These are phyloP conservation scores for Cryptococcus hybrid DNA, from an alignment of 1,284 basidiomycete species.

Conservation along the genomic window DNA sequence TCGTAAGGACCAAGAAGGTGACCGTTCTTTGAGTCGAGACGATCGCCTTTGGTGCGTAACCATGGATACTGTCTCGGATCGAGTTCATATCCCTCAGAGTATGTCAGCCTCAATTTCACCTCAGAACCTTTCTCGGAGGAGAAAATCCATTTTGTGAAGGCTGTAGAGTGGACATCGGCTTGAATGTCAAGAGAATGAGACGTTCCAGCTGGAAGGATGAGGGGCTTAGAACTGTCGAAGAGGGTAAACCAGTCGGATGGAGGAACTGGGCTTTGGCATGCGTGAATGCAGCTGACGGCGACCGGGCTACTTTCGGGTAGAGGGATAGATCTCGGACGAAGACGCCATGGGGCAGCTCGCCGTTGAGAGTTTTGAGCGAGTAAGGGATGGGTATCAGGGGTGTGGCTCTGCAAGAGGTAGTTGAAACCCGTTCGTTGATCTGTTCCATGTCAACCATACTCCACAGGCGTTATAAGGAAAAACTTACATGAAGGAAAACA, in stretches of 20 bases:
- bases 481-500: slow-evolving; percentile 29
- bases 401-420: background rate
- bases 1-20: slow-evolving; percentile 25
- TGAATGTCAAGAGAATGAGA: slow-evolving; percentile 18
- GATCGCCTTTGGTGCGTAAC: slow-evolving; percentile 26
- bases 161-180: slow-evolving; percentile 28
- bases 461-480: background rate
- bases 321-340: slow-evolving; percentile 22
- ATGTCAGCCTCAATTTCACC: slow-evolving; percentile 21
- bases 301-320: slow-evolving; percentile 17
- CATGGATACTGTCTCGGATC: slow-evolving; percentile 22
- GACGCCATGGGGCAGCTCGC: slow-evolving; percentile 26
- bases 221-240: background rate
- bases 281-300: slow-evolving; percentile 8
- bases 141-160: slow-evolving; percentile 21
- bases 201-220: slow-evolving; percentile 6
- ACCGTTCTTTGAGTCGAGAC: slow-evolving; percentile 14
- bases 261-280: background rate
- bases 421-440: slow-evolving; percentile 24
- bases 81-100: slow-evolving; percentile 32
- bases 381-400: slow-evolving; percentile 6
- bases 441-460: slow-evolving; percentile 1
- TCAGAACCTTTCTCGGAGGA: background rate
- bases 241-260: slow-evolving; percentile 8
- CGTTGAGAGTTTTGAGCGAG: slow-evolving; percentile 20